phyloP scores from a whole-genome alignment of 140 eudicot genomes.

The Cichorium intybus region DNA sequence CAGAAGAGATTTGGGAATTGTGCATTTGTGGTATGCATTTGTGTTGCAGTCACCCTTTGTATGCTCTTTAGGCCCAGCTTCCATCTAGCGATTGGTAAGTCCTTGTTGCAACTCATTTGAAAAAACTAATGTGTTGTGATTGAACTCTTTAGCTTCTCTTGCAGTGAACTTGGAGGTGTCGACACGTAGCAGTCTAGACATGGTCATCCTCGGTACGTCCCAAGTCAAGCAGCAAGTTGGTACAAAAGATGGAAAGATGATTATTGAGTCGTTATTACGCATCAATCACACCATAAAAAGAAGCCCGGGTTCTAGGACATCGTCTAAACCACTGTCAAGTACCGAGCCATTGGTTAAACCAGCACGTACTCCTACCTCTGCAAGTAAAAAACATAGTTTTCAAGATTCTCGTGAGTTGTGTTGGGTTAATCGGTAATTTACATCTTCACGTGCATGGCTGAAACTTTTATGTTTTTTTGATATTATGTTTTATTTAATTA shows the following conservation, averaged over 20 bases:
- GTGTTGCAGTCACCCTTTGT: constrained; percentile 14
- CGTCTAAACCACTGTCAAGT: too few species aligned
- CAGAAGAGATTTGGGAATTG: constrained; percentile 26
- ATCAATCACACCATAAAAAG: neutral
- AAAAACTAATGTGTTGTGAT: neutral
- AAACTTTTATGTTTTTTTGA: too few species aligned
- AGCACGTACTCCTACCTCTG: neutral
- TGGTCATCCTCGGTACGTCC: constrained; percentile 7
- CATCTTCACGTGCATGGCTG: too few species aligned
- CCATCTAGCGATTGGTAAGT: constrained; percentile 27
- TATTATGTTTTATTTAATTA: too few species aligned
- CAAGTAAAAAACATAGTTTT: neutral
- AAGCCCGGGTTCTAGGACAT: neutral
- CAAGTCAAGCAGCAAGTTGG: neutral
- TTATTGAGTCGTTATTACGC: neutral
- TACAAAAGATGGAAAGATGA: constrained; percentile 5
- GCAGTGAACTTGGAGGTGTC: constrained; percentile 29
- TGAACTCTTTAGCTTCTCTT: neutral
- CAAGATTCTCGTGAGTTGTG: constrained; percentile 7
- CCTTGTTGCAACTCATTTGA: neutral
- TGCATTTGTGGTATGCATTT: constrained; percentile 25
- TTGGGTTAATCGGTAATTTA: neutral
- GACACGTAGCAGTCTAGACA: constrained; percentile 3
- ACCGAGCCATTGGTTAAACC: neutral
- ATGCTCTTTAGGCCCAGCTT: constrained; percentile 20